Evolutionary conservation across 768 basidiomycete genomes (phyloP).

Genomic region (Trametes cingulata): DNA sequence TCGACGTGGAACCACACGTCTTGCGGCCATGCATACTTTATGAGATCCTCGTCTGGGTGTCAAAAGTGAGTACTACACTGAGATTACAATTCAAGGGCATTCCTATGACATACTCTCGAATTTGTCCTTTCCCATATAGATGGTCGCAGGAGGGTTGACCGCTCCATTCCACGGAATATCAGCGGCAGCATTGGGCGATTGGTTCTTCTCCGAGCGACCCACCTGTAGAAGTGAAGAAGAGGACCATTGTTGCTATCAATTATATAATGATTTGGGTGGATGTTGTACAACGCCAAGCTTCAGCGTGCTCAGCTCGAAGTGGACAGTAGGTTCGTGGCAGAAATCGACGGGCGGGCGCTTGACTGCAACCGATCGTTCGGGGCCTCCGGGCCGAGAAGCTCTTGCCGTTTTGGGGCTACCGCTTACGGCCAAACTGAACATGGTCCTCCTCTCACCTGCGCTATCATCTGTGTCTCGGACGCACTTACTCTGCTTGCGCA

Average conservation of each 20-base stretch:
- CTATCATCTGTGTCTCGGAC: no score
- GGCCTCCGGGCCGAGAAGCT: conserved; percentile 3
- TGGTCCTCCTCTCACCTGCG: no score
- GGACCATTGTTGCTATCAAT: conserved; percentile 40
- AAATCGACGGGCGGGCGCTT: not conserved
- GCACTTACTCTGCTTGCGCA: not conserved
- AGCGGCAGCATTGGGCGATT: not conserved
- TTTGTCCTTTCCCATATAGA: conserved; percentile 98
- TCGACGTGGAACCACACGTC: conserved; percentile 98
- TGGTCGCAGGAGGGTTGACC: conserved; percentile 58
- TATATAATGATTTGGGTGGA: not conserved
- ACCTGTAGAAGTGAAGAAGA: conserved; percentile 61
- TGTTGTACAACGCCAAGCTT: not conserved
- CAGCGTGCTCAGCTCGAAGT: not conserved
- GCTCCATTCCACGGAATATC: conserved; percentile 37
- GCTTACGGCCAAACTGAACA: not conserved
- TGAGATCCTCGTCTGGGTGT: conserved; percentile 87
- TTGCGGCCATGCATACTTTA: conserved; percentile 88
- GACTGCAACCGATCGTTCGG: not conserved
- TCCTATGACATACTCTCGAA: conserved; percentile 73
- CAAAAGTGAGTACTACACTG: not conserved
- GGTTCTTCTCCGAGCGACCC: not conserved
- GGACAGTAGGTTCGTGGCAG: not conserved
- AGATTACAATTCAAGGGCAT: not conserved
- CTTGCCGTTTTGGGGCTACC: not conserved